Evolutionary conservation across 169 alveolate species (phyloP), one percentile per base, ranked within the genome.

Genomic region (Cryptosporidium viatorum): DNA sequence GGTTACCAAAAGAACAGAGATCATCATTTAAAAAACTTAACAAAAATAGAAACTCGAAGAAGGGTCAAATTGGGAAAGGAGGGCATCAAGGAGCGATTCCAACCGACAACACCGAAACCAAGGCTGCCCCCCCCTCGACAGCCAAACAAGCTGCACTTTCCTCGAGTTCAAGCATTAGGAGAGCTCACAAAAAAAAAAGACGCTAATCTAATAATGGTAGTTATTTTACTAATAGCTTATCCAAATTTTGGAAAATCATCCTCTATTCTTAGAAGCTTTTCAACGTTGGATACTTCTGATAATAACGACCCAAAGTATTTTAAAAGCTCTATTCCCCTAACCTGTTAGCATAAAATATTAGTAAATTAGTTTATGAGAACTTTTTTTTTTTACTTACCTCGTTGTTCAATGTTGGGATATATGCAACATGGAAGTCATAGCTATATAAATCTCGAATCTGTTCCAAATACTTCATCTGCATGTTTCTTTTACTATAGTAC

Each of bases 381-480:
- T 21, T 21, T 16, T 45, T 16, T 45, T 5, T 9, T 10, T 21
- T 10, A 80, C 99, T 92, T 52, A 97, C 97, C 94, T 97, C 99
- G 70, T 94, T 95, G 59, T 96, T 95, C 86, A 95, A 91, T 60
- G 95, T 95, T 37, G 97, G 98, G 73, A 95, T 93, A 43, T 93
- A 93, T 70, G 86, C 96, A 65, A 98, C 96, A 93, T 98, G 99
- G 92, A 98, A 97, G 84, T 98, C 99, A 23, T 85, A 87, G 59
- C 97, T 98, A 93, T 97, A 98, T 85, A 98, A 93, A 70, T 97
- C 99, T 80, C 96, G 91, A 31, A 98, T 96, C 92, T 97, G 98
- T 73, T 94, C 95, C 37, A 97, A 92, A 86, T 98, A 98, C 93
- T 97, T 97, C 86, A 96, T 93, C 93, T 98, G 99, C 97, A 98